Conservation (phyloP, 306 rosid genomes). For the Pyrus bretschneideri region DNA sequence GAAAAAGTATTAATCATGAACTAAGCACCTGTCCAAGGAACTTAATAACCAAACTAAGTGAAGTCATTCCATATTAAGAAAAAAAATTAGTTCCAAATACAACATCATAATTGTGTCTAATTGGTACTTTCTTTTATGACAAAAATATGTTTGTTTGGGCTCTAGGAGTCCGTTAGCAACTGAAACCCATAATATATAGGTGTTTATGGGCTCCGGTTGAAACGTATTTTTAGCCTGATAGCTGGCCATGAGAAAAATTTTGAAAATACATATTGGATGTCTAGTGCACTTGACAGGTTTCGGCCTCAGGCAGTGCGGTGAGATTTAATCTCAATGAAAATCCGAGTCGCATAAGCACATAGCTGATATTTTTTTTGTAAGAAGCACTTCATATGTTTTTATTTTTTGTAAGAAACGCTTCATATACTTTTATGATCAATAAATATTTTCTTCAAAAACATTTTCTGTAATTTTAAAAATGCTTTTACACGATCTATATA, state of each 20-base stretch:
- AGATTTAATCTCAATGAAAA: no score
- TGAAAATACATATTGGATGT: neutral
- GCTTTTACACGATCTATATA: no score
- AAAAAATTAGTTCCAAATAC: neutral
- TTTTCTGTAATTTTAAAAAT: no score
- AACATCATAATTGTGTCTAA: conserved; percentile 1
- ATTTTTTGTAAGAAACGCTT: no score
- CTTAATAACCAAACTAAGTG: neutral
- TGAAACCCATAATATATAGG: neutral
- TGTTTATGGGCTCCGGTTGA: neutral
- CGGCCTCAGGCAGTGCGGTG: neutral
- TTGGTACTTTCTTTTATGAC: neutral
- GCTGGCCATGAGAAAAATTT: neutral
- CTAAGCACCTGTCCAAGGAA: conserved; percentile 22
- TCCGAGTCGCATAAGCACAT: no score
- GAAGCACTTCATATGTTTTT: no score
- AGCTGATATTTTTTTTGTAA: no score
- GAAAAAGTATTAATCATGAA: conserved; percentile 21
- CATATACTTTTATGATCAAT: no score
- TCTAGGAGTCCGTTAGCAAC: neutral
- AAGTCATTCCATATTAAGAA: conserved; percentile 6
- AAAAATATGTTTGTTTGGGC: neutral
- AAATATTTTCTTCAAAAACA: no score
- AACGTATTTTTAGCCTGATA: neutral
- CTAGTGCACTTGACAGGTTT: neutral